These are phyloP conservation scores for Hydnum rufescens DNA, from an alignment of 768 basidiomycete genomes.

Conservation along the genomic window DNA sequence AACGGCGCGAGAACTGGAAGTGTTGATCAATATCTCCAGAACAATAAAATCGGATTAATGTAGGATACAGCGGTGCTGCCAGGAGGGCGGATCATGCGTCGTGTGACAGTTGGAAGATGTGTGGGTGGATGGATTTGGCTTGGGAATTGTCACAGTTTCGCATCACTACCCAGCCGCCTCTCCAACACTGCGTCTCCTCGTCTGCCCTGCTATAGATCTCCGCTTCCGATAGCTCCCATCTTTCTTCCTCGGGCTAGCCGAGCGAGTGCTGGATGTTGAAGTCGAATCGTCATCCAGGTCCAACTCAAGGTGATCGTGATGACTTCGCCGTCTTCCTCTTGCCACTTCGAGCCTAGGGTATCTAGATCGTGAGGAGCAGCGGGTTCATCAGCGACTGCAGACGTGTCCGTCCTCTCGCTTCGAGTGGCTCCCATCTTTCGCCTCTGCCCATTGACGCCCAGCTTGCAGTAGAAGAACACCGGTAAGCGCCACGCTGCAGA, in stretches of 20 bases:
- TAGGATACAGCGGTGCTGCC: no score
- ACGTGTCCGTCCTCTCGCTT: not conserved
- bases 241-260: not conserved
- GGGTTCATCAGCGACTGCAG: not conserved
- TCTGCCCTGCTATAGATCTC: not conserved
- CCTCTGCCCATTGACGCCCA: constrained; percentile 70
- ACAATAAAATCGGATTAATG: no score
- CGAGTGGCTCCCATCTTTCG: constrained; percentile 24
- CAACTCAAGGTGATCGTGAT: not conserved
- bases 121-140: no score
- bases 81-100: no score
- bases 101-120: no score
- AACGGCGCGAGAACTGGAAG: no score
- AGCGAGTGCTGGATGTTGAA: not conserved
- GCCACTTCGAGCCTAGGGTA: not conserved
- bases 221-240: not conserved
- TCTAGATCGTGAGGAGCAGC: not conserved
- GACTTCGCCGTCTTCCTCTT: not conserved
- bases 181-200: no score
- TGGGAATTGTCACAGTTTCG: no score
- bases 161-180: no score
- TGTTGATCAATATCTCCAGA: no score
- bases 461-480: constrained; percentile 74
- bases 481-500: constrained; percentile 73
- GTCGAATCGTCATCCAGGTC: not conserved